Evolutionary conservation across 106 monocot genomes (phyloP).

Genomic region (Phalaenopsis aphrodite): DNA sequence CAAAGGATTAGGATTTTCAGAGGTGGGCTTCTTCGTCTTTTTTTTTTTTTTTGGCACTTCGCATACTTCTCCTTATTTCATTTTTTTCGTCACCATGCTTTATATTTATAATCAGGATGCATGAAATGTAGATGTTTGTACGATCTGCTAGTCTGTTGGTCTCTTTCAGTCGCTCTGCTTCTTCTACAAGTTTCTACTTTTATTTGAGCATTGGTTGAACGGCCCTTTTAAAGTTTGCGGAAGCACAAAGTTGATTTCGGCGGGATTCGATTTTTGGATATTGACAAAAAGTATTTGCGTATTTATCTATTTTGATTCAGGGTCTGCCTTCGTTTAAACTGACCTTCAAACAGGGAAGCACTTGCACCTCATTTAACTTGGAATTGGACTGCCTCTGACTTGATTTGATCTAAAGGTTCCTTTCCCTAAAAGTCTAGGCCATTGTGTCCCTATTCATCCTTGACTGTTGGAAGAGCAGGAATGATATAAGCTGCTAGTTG

Average conservation of each 20-base stretch:
- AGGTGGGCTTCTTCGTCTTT: conserved; percentile 34
- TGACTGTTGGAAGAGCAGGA: background rate
- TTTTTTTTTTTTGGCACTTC: background rate
- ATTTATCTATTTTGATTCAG: background rate
- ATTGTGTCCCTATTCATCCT: too few species aligned
- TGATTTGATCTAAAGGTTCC: background rate
- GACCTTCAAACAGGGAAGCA: background rate
- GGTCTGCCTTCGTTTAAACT: background rate
- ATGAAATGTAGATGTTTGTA: background rate
- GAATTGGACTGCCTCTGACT: background rate
- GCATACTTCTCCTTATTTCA: background rate
- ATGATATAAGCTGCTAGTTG: background rate
- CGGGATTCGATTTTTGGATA: too few species aligned
- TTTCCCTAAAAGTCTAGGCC: background rate
- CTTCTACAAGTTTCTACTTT: background rate
- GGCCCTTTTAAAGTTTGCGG: background rate
- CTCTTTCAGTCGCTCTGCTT: background rate
- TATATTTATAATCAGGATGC: background rate
- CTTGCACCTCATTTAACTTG: background rate
- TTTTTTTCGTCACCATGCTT: background rate
- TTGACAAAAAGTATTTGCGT: too few species aligned
- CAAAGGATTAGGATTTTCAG: conserved; percentile 28
- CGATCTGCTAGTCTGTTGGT: background rate
- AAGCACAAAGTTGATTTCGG: too few species aligned
- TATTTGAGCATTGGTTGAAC: background rate